Evolutionary conservation across 148 eudicot genomes (phyloP).

Genomic region (Vaccinium myrtillus): DNA sequence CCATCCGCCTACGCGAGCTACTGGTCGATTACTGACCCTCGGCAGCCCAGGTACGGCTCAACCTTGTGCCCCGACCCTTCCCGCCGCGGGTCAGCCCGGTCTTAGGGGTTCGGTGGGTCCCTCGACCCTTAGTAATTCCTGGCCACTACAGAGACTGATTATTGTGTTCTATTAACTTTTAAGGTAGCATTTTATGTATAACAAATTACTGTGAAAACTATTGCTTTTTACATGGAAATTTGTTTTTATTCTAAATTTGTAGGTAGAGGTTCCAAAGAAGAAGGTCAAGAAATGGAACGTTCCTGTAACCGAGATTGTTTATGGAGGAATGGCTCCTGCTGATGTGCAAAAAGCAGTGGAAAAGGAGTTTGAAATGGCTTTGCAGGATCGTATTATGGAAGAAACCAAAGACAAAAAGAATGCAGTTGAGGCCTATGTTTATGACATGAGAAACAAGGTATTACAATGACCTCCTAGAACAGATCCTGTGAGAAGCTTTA

Average conservation of each 20-base stretch:
- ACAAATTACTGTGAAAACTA: neutral
- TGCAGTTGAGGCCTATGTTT: conserved; percentile 91
- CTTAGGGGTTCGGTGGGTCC: too few species aligned
- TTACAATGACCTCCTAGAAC: neutral
- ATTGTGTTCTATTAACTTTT: neutral
- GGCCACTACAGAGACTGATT: neutral
- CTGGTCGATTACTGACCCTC: too few species aligned
- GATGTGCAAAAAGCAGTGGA: conserved; percentile 84
- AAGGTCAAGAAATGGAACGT: conserved; percentile 71
- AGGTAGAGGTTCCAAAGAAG: conserved; percentile 80
- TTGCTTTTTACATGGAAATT: neutral
- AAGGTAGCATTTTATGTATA: neutral
- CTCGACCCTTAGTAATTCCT: too few species aligned
- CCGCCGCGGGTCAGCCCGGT: too few species aligned
- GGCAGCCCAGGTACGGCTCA: too few species aligned
- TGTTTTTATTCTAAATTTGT: neutral
- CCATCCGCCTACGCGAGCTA: too few species aligned
- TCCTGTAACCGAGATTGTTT: conserved; percentile 63
- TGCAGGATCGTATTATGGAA: conserved; percentile 92
- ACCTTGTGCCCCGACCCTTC: too few species aligned
- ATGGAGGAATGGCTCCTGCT: conserved; percentile 55
- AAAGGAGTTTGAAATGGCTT: conserved; percentile 94
- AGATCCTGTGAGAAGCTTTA: neutral
- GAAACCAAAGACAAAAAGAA: conserved; percentile 89
- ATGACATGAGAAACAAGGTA: conserved; percentile 94